Base-by-base conservation (phyloP, 2,329 filamentous ascomycete genomes). In the Pseudocercospora fijiensis region DNA sequence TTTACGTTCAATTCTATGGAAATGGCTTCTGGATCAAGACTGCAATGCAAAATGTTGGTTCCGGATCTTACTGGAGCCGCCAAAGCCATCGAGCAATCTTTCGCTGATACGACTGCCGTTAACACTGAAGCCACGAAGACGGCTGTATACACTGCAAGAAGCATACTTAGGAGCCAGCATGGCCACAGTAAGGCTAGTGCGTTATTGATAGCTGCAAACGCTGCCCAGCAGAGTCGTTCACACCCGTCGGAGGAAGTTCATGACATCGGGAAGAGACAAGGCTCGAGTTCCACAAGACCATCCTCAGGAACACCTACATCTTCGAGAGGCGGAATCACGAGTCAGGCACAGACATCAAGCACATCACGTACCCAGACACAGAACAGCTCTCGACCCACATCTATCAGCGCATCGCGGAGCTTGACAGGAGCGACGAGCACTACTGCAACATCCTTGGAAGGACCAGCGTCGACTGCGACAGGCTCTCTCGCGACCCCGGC, bases 121-220 rank as follows among this genome's bases (percentile, higher is more conserved):
- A 62, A 6, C 57, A 62, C 37, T 45, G 61, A 45, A 68, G 68
- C 55, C 63, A 66, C 41, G 67, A 73, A 55, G 41, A 30, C 56
- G 53, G 47, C 28, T 5, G 26, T 8, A 13, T 37, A 43, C 20
- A 49, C n/a, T 43, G 22, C 33, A 24, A 52, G 33, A 20, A 58
- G 24, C 24, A 24, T 26, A 53, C 26, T 26, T 3, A 26, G 26
- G 24, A 53, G 24, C 26, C 49, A 52, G 8, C 24, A n/a, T 20
- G 27, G 53, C 20, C 22, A 60, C 30, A 27, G 30, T 26, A 53
- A 53, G 26, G 49, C 49, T n/a, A 53, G 49, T 53, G 49, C 49
- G 22, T 26, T 53, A n/a, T 28, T 53, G 49, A 16, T 53, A 28
- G 49, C 49, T 28, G 49, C 49, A 28, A 53, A 26, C 8, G 49